phyloP scores from a whole-genome alignment of 176 grass and related monocot species.

The Carex littledalei region DNA sequence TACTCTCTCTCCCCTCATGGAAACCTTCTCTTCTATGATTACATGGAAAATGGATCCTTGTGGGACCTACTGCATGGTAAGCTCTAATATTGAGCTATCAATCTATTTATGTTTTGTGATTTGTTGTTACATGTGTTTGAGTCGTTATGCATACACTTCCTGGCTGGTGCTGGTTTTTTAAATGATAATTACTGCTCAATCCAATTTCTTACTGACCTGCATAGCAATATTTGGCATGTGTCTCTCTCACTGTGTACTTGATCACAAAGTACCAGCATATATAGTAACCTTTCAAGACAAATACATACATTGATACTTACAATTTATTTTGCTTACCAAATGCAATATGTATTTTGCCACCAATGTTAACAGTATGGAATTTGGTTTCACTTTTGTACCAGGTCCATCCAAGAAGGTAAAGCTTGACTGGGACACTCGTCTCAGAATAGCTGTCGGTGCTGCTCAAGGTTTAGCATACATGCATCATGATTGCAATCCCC shows the following conservation, averaged over 20 bases:
- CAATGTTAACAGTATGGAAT: neutral
- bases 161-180: neutral
- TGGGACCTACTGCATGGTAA: constrained; percentile 99
- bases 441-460: constrained; percentile 76
- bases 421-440: constrained; percentile 84
- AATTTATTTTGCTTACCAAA: neutral
- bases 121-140: neutral
- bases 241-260: no score
- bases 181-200: neutral
- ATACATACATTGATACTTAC: neutral
- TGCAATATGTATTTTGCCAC: neutral
- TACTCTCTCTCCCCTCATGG: constrained; percentile 88
- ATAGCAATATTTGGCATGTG: neutral
- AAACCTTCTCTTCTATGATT: constrained; percentile 98
- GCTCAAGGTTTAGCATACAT: constrained; percentile 91
- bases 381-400: constrained; percentile 13
- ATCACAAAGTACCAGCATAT: neutral
- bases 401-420: constrained; percentile 98
- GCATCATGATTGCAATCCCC: constrained; percentile 94
- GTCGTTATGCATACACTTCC: neutral
- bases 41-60: constrained; percentile 98
- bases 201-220: neutral
- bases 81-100: neutral
- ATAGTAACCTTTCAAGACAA: neutral
- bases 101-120: constrained; percentile 1